Conservation (phyloP, 2,329 filamentous ascomycete species). For the Aspergillus fructus region DNA sequence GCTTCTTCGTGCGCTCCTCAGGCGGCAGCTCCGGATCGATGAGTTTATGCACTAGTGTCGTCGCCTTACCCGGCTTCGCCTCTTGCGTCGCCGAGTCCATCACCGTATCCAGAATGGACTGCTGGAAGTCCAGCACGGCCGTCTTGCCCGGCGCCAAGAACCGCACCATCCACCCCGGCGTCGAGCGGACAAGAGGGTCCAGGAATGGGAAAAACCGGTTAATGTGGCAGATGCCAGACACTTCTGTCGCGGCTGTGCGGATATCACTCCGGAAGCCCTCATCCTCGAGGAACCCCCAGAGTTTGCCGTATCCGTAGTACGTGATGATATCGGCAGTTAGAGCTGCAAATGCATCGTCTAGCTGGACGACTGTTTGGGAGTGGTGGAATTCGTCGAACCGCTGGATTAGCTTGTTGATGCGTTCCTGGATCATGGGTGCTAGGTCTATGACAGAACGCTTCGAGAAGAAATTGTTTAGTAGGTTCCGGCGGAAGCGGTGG, state of each 20-base stretch:
- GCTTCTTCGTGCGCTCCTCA: constrained; percentile 19
- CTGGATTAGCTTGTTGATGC: constrained; percentile 16
- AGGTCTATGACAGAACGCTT: constrained; percentile 18
- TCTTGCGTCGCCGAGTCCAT: background rate
- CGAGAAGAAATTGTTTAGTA: constrained; percentile 25
- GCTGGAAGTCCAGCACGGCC: background rate
- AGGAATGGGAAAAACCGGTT: background rate
- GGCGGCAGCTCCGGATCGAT: constrained; percentile 16
- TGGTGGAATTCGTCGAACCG: constrained; percentile 12
- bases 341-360: background rate
- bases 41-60: constrained; percentile 5
- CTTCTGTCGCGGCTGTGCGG: background rate
- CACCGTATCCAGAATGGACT: background rate
- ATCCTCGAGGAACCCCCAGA: background rate
- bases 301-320: background rate
- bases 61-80: background rate
- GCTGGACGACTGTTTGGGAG: background rate
- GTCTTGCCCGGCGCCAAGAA: background rate
- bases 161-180: background rate
- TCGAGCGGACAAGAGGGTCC: background rate
- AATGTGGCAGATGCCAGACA: background rate
- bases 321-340: background rate
- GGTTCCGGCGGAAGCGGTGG: constrained; percentile 22
- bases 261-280: background rate
- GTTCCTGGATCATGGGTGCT: constrained; percentile 13